Conservation (phyloP, 176 grass and related monocot genomes). For the Oryza punctata region DNA sequence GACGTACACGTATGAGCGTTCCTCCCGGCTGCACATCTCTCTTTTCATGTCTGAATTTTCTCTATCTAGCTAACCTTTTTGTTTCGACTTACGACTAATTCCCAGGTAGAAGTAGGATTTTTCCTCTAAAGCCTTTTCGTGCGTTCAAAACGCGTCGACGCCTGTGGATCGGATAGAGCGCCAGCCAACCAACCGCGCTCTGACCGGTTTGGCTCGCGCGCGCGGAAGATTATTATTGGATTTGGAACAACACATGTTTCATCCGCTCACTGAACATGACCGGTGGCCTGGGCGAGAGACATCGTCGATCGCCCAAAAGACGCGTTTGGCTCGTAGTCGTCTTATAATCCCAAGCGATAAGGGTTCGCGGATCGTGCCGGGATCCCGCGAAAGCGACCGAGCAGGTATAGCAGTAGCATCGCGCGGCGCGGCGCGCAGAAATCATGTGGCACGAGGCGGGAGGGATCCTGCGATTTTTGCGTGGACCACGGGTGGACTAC, state of each 20-base stretch:
- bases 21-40: constrained; percentile 5
- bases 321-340: neutral
- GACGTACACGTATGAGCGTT: neutral
- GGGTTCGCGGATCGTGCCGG: constrained; percentile 11
- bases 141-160: constrained; percentile 25
- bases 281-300: neutral
- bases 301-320: constrained; percentile 32
- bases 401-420: neutral
- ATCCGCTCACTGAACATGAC: constrained; percentile 4
- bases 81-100: neutral
- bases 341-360: constrained; percentile 30
- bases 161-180: neutral
- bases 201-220: constrained; percentile 40
- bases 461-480: neutral
- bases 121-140: neutral
- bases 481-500: constrained; percentile 36
- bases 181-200: neutral
- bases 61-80: neutral
- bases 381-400: constrained; percentile 37
- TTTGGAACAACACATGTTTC: neutral
- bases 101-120: neutral
- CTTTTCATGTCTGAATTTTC: neutral
- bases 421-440: constrained; percentile 15
- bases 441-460: constrained; percentile 14
- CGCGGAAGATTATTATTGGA: constrained; percentile 17